Conservation (phyloP, 2,329 filamentous ascomycete species). For the Xylaria digitata region DNA sequence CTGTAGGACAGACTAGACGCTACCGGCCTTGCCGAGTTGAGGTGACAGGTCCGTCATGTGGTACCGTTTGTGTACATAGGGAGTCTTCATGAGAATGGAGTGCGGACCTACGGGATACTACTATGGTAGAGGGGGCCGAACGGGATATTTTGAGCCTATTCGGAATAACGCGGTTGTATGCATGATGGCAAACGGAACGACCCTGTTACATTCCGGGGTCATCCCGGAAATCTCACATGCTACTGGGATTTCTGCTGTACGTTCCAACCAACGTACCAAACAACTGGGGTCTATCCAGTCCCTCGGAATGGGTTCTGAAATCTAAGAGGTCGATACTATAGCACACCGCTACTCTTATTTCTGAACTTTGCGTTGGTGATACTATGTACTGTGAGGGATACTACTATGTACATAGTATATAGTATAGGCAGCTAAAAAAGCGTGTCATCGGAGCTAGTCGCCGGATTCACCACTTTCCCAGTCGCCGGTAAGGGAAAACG, state of each 20-base stretch:
- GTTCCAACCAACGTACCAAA: background rate
- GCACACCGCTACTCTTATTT: conserved; percentile 10
- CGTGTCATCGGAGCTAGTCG: background rate
- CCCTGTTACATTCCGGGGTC: conserved; percentile 11
- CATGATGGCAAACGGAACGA: conserved; percentile 15
- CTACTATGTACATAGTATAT: no score
- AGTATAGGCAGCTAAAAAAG: background rate
- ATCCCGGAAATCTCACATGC: conserved; percentile 4
- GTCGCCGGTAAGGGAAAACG: background rate
- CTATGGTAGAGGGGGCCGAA: background rate
- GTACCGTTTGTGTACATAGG: background rate
- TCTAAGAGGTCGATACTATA: conserved; percentile 8
- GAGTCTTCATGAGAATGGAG: background rate
- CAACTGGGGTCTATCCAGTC: conserved; percentile 21
- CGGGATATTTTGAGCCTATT: background rate
- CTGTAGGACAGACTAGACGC: conserved; percentile 5
- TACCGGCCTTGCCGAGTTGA: background rate
- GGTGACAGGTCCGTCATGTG: background rate
- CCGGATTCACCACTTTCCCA: background rate
- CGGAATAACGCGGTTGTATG: conserved; percentile 3
- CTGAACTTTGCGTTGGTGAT: background rate
- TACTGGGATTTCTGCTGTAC: conserved; percentile 3
- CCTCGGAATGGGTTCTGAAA: conserved; percentile 20
- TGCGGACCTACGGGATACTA: background rate
- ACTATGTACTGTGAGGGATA: no score